phyloP scores from a whole-genome alignment of 305 asterid genomes.

The Solanum hybrid region DNA sequence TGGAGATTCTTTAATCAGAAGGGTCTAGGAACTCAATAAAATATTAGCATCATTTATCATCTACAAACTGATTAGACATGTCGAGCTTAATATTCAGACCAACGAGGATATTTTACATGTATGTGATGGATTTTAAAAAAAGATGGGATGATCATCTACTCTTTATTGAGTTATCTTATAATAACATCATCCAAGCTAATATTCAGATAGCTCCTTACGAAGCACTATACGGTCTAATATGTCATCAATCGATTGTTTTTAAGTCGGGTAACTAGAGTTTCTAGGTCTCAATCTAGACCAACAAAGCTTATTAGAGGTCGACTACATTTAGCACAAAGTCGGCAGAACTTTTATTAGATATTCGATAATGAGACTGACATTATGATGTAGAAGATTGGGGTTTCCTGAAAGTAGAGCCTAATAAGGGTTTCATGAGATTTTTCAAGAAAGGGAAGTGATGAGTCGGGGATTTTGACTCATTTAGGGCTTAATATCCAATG shows the following conservation, averaged over 20 bases:
- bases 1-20: not conserved
- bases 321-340: not conserved
- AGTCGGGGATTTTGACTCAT: no score
- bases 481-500: no score
- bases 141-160: not conserved
- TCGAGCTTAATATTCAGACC: not conserved
- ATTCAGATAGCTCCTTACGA: not conserved
- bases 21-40: not conserved
- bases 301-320: not conserved
- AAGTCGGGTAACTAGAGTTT: not conserved
- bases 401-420: not conserved
- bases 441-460: not conserved
- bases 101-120: not conserved
- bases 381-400: not conserved
- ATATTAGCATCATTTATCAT: not conserved
- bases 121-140: not conserved
- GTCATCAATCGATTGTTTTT: not conserved
- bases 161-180: not conserved
- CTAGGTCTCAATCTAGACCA: not conserved
- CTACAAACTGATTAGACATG: not conserved
- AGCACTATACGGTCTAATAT: not conserved
- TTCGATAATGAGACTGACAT: not conserved
- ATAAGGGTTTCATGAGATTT: not conserved
- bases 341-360: no score
- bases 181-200: not conserved